Evolutionary conservation across 305 asterid genomes (phyloP).

Genomic region (Rubia tinctorum): DNA sequence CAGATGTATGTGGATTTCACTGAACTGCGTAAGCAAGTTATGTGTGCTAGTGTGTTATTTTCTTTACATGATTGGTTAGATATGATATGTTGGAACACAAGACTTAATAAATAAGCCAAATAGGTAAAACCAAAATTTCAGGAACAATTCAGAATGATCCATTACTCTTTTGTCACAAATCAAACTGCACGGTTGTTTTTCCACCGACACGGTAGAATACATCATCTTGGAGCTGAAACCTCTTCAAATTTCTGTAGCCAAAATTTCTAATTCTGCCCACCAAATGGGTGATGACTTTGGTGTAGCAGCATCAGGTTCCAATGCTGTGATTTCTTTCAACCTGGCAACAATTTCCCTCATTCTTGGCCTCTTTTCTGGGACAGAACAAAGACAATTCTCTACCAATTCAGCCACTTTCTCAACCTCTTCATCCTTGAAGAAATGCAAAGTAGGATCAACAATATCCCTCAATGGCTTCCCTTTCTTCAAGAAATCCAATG

Average conservation of each 20-base stretch:
- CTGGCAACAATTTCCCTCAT: constrained; percentile 31
- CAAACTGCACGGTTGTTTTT: background rate
- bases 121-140: too few species aligned
- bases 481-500: constrained; percentile 22
- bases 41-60: too few species aligned
- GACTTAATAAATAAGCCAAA: too few species aligned
- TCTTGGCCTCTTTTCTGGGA: constrained; percentile 31
- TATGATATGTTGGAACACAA: too few species aligned
- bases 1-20: too few species aligned
- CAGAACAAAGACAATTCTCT: constrained; percentile 26
- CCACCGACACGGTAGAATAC: too few species aligned
- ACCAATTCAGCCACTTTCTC: constrained; percentile 26
- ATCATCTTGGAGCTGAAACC: too few species aligned
- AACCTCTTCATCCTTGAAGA: constrained; percentile 29
- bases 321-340: constrained; percentile 33
- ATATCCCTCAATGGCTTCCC: constrained; percentile 23
- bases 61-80: too few species aligned
- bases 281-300: constrained; percentile 45
- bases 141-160: background rate
- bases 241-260: constrained; percentile 20
- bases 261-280: constrained; percentile 51
- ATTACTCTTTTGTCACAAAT: background rate
- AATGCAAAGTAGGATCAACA: constrained; percentile 36
- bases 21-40: too few species aligned
- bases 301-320: constrained; percentile 40